Base-by-base conservation (phyloP, 2,329 filamentous ascomycete species). In the Aspergillus unguis region DNA sequence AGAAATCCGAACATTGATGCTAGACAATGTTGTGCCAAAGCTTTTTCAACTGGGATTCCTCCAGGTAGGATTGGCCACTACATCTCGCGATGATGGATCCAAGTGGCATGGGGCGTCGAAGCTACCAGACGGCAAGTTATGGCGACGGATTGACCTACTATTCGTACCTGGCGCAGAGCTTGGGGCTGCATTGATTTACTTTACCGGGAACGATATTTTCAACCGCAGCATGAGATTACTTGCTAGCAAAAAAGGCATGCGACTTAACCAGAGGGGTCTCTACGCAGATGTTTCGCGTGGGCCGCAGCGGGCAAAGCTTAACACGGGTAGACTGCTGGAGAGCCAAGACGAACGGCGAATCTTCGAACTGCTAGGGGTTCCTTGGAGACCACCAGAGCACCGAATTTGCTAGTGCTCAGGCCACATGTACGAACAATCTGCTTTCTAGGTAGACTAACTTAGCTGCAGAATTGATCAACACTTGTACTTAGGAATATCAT, bases 141-240 rank as follows among this genome's bases (percentile, higher is more conserved):
- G 90, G 91, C 81, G 91, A 6, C 82, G 91, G 2, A 86, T 96
- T 55, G 92, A 96, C 66, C 81, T 96, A 23, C 75, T 96, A 1
- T 80, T 95, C 3, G 92, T 96, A 1, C 91, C 92, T 0, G 85
- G 85, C 60, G 77, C 81, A 2, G 86, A 96, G 69, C 79, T 90
- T 46, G 92, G 92, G 1, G 92, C 89, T 0, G 91, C 92, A 0
- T 68, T 96, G 56, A 81, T 96, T n/a, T 96, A 96, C 66, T 97
- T 96, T 65, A 96, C 92, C 0, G 92, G 92, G 1, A 94, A 96
- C 61, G 92, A 96, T 66, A 87, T 96, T 32, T 96, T 96, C 75
- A 96, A 96, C 69, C 79, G 92, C 11, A 95, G 89, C 65, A 82
- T 96, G 68, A 77, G 92, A 58, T 72, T 95, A 11, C 70, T 96